Evolutionary conservation across 176 grass and related monocot species (phyloP).

Genomic region (Triticum turgidum): DNA sequence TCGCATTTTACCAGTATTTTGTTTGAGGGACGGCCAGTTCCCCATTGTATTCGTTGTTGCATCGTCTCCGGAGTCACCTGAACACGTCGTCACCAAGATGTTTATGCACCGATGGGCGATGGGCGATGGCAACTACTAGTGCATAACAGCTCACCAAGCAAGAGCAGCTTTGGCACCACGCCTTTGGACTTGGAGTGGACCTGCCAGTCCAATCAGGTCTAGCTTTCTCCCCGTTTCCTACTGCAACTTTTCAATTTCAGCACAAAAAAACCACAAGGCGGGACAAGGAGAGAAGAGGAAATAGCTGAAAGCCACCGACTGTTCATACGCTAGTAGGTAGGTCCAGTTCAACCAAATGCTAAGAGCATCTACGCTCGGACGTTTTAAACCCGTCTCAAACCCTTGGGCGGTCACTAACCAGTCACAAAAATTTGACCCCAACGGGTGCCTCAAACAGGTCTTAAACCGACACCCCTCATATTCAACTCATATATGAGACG

Average conservation of each 20-base stretch:
- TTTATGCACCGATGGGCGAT: not conserved
- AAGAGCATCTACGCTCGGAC: no score
- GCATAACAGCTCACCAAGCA: constrained; percentile 33
- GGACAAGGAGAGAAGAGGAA: not conserved
- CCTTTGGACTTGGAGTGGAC: not conserved
- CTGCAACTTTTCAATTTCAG: constrained; percentile 5
- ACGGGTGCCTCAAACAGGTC: no score
- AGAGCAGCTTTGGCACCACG: constrained; percentile 21
- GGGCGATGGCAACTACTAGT: not conserved
- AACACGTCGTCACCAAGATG: not conserved
- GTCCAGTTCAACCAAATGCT: not conserved
- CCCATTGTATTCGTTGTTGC: not conserved
- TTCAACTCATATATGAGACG: no score
- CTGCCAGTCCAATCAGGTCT: constrained; percentile 14
- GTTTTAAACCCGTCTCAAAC: no score
- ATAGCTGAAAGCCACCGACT: not conserved
- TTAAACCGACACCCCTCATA: no score
- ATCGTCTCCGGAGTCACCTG: not conserved
- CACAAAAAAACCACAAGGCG: constrained; percentile 25
- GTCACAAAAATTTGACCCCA: no score
- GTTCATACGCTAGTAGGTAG: not conserved
- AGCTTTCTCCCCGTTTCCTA: not conserved
- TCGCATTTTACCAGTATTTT: constrained; percentile 6
- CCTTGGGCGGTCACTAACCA: no score
- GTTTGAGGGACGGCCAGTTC: not conserved